These are phyloP conservation scores for Mycena crocata DNA, from an alignment of 768 basidiomycete genomes.

Conservation along the genomic window DNA sequence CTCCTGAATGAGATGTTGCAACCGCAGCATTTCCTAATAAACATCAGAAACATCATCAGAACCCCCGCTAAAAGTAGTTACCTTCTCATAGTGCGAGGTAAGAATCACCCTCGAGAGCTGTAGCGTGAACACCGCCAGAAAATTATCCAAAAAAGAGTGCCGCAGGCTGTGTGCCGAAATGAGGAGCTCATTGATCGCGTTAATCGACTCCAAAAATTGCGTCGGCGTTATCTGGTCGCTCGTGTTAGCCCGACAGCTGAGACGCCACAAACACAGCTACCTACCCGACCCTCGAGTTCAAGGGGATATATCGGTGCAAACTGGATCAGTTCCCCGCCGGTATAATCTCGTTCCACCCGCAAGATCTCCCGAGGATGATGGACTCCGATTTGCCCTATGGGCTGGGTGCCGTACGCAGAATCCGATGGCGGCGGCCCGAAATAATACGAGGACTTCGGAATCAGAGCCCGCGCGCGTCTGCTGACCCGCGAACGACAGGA, in stretches of 20 bases:
- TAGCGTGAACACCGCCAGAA: conserved; percentile 80
- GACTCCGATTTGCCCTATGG: conserved; percentile 86
- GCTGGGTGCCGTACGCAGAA: conserved; percentile 83
- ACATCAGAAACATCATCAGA: conserved; percentile 16
- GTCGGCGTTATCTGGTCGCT: conserved; percentile 83
- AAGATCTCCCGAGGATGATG: conserved; percentile 94
- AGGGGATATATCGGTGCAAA: conserved; percentile 91
- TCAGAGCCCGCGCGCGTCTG: conserved; percentile 57
- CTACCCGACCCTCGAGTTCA: conserved; percentile 92
- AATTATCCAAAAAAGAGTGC: conserved; percentile 81
- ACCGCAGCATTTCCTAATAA: conserved; percentile 78
- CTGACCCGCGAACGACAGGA: conserved; percentile 27
- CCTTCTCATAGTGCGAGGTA: conserved; percentile 87
- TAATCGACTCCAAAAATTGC: conserved; percentile 90
- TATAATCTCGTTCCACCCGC: conserved; percentile 93
- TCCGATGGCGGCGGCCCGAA: conserved; percentile 83
- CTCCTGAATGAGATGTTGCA: conserved; percentile 71
- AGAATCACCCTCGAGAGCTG: conserved; percentile 81
- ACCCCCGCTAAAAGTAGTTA: conserved; percentile 39
- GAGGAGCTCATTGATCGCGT: conserved; percentile 88
- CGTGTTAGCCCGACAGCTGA: neutral
- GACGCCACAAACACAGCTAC: conserved; percentile 42
- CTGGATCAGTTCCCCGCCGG: conserved; percentile 89
- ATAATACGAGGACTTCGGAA: conserved; percentile 87
- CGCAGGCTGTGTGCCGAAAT: conserved; percentile 87